Evolutionary conservation across 2,329 filamentous ascomycete genomes (phyloP).

Genomic region (Ophiostoma angusticollis): DNA sequence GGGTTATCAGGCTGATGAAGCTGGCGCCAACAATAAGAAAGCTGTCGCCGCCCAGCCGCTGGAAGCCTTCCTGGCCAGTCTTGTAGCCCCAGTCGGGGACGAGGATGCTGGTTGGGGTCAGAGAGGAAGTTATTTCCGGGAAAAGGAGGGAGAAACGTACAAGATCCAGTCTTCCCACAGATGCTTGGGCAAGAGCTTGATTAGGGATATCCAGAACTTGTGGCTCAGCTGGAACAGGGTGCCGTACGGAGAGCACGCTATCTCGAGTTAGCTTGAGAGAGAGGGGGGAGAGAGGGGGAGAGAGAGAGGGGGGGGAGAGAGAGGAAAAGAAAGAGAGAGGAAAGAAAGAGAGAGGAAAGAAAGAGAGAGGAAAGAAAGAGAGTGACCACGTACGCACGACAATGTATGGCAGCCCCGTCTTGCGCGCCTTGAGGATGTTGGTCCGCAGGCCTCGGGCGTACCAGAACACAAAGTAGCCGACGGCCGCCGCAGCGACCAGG

Average conservation of each 20-base stretch:
- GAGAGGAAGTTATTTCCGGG: neutral
- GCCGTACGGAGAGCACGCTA: constrained; percentile 38
- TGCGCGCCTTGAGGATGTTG: constrained; percentile 38
- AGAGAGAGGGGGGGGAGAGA: too few species aligned
- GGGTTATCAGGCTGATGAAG: constrained; percentile 39
- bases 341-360: too few species aligned
- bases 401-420: constrained; percentile 38
- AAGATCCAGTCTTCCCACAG: constrained; percentile 46
- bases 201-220: constrained; percentile 40
- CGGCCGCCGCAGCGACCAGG: too few species aligned
- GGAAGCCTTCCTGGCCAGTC: constrained; percentile 44
- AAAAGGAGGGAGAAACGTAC: constrained; percentile 29
- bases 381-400: constrained; percentile 34
- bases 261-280: neutral
- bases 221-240: constrained; percentile 43
- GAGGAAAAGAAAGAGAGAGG: too few species aligned
- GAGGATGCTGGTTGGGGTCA: constrained; percentile 31
- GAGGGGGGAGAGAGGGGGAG: too few species aligned
- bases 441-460: constrained; percentile 27
- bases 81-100: constrained; percentile 47
- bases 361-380: neutral
- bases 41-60: constrained; percentile 42
- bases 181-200: constrained; percentile 40
- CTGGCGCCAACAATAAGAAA: constrained; percentile 52
- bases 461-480: too few species aligned